Conservation (phyloP, 768 basidiomycete genomes). For the Leccinum imitatum region DNA sequence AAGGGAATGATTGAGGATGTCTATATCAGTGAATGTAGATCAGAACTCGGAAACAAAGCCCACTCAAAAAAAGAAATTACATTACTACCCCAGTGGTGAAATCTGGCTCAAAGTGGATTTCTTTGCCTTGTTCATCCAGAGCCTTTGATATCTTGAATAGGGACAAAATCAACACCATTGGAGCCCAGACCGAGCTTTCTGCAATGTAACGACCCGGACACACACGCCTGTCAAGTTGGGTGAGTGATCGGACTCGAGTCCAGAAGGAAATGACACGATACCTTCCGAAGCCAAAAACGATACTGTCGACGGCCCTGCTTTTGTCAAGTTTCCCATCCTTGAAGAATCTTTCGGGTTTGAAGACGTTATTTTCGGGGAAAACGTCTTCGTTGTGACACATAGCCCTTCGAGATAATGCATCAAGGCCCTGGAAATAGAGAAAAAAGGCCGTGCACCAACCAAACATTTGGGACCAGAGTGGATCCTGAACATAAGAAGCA, state of each 20-base stretch:
- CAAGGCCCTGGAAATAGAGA: neutral
- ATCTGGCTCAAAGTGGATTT: slow-evolving; percentile 19
- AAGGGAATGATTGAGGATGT: slow-evolving; percentile 13
- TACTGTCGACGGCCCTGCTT: neutral
- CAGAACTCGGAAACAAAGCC: neutral
- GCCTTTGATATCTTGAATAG: slow-evolving; percentile 27
- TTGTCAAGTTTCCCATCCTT: slow-evolving; percentile 10
- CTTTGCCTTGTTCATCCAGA: slow-evolving; percentile 25
- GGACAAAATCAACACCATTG: slow-evolving; percentile 27
- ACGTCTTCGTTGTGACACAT: slow-evolving; percentile 12
- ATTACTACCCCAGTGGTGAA: slow-evolving; percentile 16
- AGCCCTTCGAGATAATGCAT: slow-evolving; percentile 12
- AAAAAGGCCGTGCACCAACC: slow-evolving; percentile 5
- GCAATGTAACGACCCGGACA: slow-evolving; percentile 36
- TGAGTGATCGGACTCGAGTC: neutral
- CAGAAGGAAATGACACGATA: neutral
- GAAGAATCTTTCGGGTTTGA: slow-evolving; percentile 35
- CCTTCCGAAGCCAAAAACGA: slow-evolving; percentile 28
- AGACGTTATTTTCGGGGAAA: slow-evolving; percentile 23
- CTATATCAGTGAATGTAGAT: slow-evolving; percentile 10
- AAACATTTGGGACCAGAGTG: slow-evolving; percentile 20
- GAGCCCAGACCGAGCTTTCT: slow-evolving; percentile 30
- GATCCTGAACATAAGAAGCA: slow-evolving; percentile 11
- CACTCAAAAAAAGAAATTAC: slow-evolving; percentile 1
- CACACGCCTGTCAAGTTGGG: slow-evolving; percentile 15